Percentiles rank a stretch among this genome's conserved stretches.
phyloP scores from a whole-genome alignment of 2,329 filamentous ascomycete genomes.

The Colletotrichum liriopes region DNA sequence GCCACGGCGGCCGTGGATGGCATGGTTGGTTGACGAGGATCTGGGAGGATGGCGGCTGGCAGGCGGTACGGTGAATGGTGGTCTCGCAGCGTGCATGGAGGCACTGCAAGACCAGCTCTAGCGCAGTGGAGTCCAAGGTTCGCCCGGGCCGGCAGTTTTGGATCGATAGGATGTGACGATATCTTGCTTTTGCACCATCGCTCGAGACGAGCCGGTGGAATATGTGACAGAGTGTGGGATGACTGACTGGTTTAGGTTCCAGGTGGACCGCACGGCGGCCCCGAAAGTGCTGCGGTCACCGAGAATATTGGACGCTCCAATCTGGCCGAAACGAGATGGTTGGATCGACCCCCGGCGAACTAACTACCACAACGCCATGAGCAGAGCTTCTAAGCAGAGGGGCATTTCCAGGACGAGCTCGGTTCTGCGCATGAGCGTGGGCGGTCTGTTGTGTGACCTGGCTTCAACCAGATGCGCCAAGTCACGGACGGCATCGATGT shows the following conservation, averaged over 20 bases:
- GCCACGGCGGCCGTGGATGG: background rate
- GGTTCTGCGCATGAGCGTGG: conserved; percentile 18
- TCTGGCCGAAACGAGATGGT: conserved; percentile 7
- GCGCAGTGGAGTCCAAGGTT: conserved; percentile 38
- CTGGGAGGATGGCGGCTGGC: conserved; percentile 10
- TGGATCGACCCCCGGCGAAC: conserved; percentile 8
- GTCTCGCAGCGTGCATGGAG: conserved; percentile 38
- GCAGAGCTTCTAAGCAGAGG: background rate
- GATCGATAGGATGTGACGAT: conserved; percentile 44
- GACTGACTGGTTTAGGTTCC: conserved; percentile 14
- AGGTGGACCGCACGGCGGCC: conserved; percentile 23
- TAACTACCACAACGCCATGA: background rate
- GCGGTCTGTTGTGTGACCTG: conserved; percentile 26
- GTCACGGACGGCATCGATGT: conserved; percentile 1
- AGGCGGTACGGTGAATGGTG: conserved; percentile 5
- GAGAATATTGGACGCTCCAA: background rate
- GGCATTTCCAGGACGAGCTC: conserved; percentile 2
- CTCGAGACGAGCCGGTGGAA: conserved; percentile 38
- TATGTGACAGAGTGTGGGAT: conserved; percentile 39
- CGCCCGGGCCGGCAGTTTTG: conserved; percentile 39
- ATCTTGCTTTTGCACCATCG: conserved; percentile 42
- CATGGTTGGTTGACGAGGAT: conserved; percentile 25
- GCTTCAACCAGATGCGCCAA: conserved; percentile 3
- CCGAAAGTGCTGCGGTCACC: conserved; percentile 1
- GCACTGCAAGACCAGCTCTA: conserved; percentile 33